phyloP scores from a whole-genome alignment of 305 asterid genomes.

The Rubia peregrina region DNA sequence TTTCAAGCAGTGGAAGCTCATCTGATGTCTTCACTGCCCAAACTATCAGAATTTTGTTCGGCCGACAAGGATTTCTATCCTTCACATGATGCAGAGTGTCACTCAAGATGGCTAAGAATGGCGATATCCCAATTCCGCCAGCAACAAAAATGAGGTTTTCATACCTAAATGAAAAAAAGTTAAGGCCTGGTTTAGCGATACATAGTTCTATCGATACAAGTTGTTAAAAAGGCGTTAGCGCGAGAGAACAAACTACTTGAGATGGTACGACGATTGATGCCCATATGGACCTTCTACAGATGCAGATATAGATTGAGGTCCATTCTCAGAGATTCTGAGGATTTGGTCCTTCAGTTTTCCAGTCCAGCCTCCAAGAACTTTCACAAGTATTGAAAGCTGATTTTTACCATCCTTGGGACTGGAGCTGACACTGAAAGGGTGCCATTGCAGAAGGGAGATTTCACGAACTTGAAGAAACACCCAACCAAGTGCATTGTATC shows the following conservation, averaged over 20 bases:
- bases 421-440: constrained; percentile 86
- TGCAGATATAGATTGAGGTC: constrained; percentile 30
- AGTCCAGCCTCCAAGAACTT: constrained; percentile 83
- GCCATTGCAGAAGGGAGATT: constrained; percentile 83
- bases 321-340: constrained; percentile 29
- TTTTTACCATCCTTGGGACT: constrained; percentile 67
- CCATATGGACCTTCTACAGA: constrained; percentile 92
- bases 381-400: constrained; percentile 63
- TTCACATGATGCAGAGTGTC: constrained; percentile 58
- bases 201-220: background rate
- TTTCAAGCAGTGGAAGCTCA: constrained; percentile 70
- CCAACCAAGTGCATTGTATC: constrained; percentile 84
- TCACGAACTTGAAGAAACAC: constrained; percentile 69
- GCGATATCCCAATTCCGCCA: constrained; percentile 87
- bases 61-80: constrained; percentile 47
- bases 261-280: constrained; percentile 74
- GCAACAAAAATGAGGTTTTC: constrained; percentile 78
- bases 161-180: constrained; percentile 36
- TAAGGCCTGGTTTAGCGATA: background rate
- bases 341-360: constrained; percentile 42
- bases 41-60: constrained; percentile 49
- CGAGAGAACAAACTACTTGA: constrained; percentile 22
- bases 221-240: too few species aligned
- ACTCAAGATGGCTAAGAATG: constrained; percentile 72
- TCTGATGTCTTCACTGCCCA: constrained; percentile 71